Base-by-base conservation (phyloP, 2,329 filamentous ascomycete genomes). In the Fonsecaea multimorphosa region DNA sequence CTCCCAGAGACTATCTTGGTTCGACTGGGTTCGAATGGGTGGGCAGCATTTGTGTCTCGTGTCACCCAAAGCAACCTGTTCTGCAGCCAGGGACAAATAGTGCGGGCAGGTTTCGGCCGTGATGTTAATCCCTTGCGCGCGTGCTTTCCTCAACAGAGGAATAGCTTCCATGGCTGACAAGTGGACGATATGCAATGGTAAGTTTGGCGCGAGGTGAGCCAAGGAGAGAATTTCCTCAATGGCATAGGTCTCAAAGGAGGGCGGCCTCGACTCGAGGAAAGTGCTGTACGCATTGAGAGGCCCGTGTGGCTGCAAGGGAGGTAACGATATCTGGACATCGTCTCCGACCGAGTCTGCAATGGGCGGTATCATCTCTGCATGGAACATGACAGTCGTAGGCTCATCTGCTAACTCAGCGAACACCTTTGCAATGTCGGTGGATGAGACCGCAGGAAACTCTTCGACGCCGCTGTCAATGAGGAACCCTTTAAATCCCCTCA, bases 351-450 rank as follows among this genome's bases (percentile, higher is more conserved):
- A 93, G 71, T 87, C 87, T 57, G 91, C 81, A 71, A 93, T 91
- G 19, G 92, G 91, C n/a, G 94, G 93, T 12, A 96, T 89, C 93
- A 97, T 98, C 79, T 99, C 95, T 63, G 95, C 95, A 76, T 99
- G 95, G 82, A 99, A 99, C 94, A 99, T 98, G 73, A 98, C 87
- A 0, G 93, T 96, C 1, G 95, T 98, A 19, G 92, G 86, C 61
- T 89, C 86, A 72, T 92, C 88, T 67, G 91, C 91, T 67, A 99
- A 86, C 54, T 90, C 91, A 32, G 83, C 82, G 86, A 99, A 93
- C 51, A 91, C 93, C 44, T 91, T 85, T 1, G 86, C 83, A 64
- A 98, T 91, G 76, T 98, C 95, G 14, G 80, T 77, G 0, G 91
- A 85, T 0, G 90, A 90, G n/a, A 98, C 89, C 29, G 93, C 92